phyloP scores from a whole-genome alignment of 148 eudicot species.

The Chenopodium berlandieri region DNA sequence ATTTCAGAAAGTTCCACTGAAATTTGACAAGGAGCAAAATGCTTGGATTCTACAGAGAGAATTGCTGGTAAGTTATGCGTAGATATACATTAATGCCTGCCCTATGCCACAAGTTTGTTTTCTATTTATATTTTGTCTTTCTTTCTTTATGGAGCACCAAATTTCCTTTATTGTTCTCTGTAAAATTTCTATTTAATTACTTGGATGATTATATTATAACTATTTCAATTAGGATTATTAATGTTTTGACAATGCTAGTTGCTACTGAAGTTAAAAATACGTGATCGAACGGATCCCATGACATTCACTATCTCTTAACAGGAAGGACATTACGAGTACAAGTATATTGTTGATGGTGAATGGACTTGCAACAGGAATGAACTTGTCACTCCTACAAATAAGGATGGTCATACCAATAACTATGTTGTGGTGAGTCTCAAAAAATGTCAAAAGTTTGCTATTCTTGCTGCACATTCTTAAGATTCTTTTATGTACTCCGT shows the following conservation, averaged over 20 bases:
- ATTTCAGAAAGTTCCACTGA: slow-evolving; percentile 69
- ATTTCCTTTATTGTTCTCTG: not conserved
- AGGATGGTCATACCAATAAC: slow-evolving; percentile 84
- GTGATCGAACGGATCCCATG: not conserved
- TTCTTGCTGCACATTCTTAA: not conserved
- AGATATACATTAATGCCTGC: not conserved
- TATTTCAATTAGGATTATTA: not conserved
- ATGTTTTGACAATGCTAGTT: not conserved
- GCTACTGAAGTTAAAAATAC: not conserved
- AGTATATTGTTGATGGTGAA: slow-evolving; percentile 82
- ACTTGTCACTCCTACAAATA: slow-evolving; percentile 54
- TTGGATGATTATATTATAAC: not conserved
- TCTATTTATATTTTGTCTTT: not conserved
- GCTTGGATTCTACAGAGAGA: slow-evolving; percentile 75
- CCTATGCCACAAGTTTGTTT: not conserved
- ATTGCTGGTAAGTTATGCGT: slow-evolving; percentile 55
- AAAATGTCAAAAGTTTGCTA: not conserved
- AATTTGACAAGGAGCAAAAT: slow-evolving; percentile 49
- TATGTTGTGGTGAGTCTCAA: slow-evolving; percentile 52
- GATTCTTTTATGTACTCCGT: too few relatives aligned
- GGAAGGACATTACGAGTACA: slow-evolving; percentile 91
- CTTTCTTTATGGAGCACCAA: not conserved
- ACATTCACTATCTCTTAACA: slow-evolving; percentile 24
- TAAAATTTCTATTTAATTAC: not conserved
- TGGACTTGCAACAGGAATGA: slow-evolving; percentile 74